phyloP scores from a whole-genome alignment of 2,329 filamentous ascomycete species.

The Monosporascus sp. region DNA sequence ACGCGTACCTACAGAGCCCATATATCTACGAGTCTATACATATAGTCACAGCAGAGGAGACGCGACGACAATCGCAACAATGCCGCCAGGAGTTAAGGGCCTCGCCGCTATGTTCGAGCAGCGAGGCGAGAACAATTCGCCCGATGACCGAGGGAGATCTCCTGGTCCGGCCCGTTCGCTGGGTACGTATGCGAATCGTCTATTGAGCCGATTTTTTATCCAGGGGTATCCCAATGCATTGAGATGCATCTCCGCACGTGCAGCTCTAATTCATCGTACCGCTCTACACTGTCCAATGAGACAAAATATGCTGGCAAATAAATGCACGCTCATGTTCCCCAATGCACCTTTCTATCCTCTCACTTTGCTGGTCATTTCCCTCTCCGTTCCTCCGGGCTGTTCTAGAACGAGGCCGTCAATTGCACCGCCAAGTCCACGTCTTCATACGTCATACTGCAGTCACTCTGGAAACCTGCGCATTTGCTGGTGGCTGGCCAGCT shows the following conservation, averaged over 20 bases:
- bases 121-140: constrained; percentile 59
- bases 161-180: constrained; percentile 43
- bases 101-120: constrained; percentile 77
- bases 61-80: constrained; percentile 32
- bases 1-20: too few relatives aligned
- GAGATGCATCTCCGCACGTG: too few relatives aligned
- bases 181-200: constrained; percentile 31
- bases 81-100: constrained; percentile 63
- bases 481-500: neutral
- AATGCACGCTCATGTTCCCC: too few relatives aligned
- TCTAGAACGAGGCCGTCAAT: neutral
- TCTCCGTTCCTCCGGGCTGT: too few relatives aligned
- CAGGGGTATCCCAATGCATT: neutral
- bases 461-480: neutral
- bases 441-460: neutral
- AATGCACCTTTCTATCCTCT: too few relatives aligned
- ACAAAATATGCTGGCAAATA: too few relatives aligned
- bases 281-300: too few relatives aligned
- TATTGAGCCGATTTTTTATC: neutral
- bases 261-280: too few relatives aligned
- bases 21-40: too few relatives aligned
- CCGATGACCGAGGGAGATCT: constrained; percentile 61
- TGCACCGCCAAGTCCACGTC: neutral
- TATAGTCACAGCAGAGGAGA: neutral
- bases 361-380: too few relatives aligned